Evolutionary conservation across 331 rosid species (phyloP), one percentile per base, ranked within the genome.

Genomic region (Prunus yedoensis): DNA sequence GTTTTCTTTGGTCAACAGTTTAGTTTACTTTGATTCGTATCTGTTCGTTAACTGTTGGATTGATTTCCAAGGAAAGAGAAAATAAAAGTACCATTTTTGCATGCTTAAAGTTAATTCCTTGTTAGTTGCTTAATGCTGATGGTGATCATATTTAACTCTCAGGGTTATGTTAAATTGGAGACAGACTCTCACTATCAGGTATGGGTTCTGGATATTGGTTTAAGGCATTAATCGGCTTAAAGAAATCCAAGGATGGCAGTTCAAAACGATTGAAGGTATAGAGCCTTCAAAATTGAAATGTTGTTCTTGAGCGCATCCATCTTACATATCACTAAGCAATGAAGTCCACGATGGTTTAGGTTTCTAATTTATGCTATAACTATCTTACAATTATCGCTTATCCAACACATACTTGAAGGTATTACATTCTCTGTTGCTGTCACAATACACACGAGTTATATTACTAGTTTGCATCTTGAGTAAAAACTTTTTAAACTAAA

Each of bases 151-250:
- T 77, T 38, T 68, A 14, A 18, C 27, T 78, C 58, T 27, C 76
- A 83, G 77, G 88, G 41, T 78, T 85, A 53, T 75, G 74, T 64
- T 77, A 53, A 74, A 65, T 47, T 75, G 58, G 47, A 74, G 4
- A 45, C 30, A 70, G 82, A 30, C 76, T 68, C 68, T 61, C 64
- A 46, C 62, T 58, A 27, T 73, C 73, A 56, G 78, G 70, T 68
- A 94, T 94, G 99, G 97, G 96, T 73, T 92, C 99, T 65, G 99
- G 99, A 77, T 64, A 79, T 76, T 94, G 97, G 99, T 89, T 94
- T 80, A 94, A 84, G 90, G 78, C 88, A 12, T 85, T 92, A 57
- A 82, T 87, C 70, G 84, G 85, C 57, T 83, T 77, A 68, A 89
- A 89, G 85, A 94, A 85, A 82, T 79, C 88, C 16, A 92, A 86